Percentiles rank a stretch among this genome's conserved stretches.
Evolutionary conservation across 805 yeast species (phyloP).

Genomic region (Pichia gijzeniarum): DNA sequence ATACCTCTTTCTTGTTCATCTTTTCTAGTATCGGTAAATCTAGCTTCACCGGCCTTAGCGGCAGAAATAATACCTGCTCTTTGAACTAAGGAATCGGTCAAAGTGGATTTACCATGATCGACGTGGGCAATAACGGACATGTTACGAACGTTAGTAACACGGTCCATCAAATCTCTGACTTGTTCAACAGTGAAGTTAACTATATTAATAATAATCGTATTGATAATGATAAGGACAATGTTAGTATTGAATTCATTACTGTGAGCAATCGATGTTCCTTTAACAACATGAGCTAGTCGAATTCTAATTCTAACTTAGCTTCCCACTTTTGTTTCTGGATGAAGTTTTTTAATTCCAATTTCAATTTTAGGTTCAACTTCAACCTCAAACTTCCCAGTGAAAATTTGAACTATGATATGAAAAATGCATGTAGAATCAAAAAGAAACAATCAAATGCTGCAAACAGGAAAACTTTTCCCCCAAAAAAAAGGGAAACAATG

Average conservation of each 20-base stretch:
- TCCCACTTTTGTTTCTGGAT: background rate
- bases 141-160: constrained; percentile 99
- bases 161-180: constrained; percentile 99
- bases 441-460: too few species aligned
- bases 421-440: too few species aligned
- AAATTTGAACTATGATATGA: too few species aligned
- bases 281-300: too few species aligned
- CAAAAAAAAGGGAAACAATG: too few species aligned
- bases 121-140: constrained; percentile 99
- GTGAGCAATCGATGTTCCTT: too few species aligned
- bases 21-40: constrained; percentile 99
- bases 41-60: constrained; percentile 99
- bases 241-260: too few species aligned
- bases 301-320: too few species aligned
- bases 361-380: too few species aligned
- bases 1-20: constrained; percentile 99
- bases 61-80: constrained; percentile 99
- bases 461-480: too few species aligned
- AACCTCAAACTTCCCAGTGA: too few species aligned
- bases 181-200: constrained; percentile 70
- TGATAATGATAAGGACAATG: background rate
- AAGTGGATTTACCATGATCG: constrained; percentile 99
- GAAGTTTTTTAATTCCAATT: too few species aligned
- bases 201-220: constrained; percentile 10
- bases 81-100: constrained; percentile 98